phyloP scores from a whole-genome alignment of 140 eudicot species.

The Flaveria floridana region DNA sequence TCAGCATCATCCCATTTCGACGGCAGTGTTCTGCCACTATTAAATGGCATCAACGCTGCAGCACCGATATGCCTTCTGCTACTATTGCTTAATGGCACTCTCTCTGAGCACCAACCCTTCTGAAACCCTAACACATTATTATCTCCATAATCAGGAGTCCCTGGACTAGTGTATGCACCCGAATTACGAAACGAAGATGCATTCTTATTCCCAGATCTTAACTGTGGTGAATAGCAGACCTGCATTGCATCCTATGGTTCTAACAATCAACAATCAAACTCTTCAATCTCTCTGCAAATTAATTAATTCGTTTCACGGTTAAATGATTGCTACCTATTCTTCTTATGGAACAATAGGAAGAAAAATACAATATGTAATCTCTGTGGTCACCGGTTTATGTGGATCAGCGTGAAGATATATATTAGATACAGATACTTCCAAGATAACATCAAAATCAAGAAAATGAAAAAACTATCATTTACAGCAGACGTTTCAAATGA shows the following conservation, averaged over 20 bases:
- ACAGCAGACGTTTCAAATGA: conserved; percentile 19
- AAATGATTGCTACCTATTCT: not conserved
- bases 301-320: not conserved
- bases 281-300: not conserved
- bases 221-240: conserved; percentile 35
- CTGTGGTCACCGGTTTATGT: conserved; percentile 28
- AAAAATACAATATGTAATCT: not conserved
- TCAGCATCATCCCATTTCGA: conserved; percentile 99
- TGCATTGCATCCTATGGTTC: conserved; percentile 36
- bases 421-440: conserved; percentile 22
- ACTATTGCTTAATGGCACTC: conserved; percentile 54
- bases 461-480: not conserved
- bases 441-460: conserved; percentile 27
- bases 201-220: conserved; percentile 42
- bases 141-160: conserved; percentile 63
- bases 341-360: not conserved
- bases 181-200: conserved; percentile 53
- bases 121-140: conserved; percentile 36
- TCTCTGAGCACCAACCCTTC: conserved; percentile 78
- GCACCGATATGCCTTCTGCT: conserved; percentile 66
- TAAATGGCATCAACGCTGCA: conserved; percentile 85
- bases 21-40: conserved; percentile 78
- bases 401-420: conserved; percentile 28
- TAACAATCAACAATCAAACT: not conserved
- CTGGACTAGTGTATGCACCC: conserved; percentile 74